Conservation (phyloP, 2,329 filamentous ascomycete species). For the Lomentospora prolificans region DNA sequence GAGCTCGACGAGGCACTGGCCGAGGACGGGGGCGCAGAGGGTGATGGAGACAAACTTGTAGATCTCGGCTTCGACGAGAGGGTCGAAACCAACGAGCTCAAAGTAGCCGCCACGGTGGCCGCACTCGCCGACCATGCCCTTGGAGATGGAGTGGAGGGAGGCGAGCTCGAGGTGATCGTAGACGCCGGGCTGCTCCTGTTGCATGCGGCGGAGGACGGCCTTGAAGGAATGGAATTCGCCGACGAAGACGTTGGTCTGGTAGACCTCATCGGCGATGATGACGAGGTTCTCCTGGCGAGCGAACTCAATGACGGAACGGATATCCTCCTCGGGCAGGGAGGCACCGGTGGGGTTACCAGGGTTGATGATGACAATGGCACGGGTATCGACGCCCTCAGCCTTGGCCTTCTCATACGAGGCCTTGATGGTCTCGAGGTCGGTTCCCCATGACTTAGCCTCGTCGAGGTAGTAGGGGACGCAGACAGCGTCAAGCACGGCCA, state of each 20-base stretch:
- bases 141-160: conserved; percentile 86
- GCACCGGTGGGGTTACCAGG: conserved; percentile 95
- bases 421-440: conserved; percentile 70
- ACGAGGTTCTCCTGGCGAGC: conserved; percentile 79
- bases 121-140: conserved; percentile 98
- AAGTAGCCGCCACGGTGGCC: conserved; percentile 97
- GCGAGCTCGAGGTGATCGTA: conserved; percentile 84
- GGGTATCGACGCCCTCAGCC: conserved; percentile 71
- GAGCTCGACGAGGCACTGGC: conserved; percentile 91
- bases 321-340: conserved; percentile 66
- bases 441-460: conserved; percentile 79
- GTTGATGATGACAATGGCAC: conserved; percentile 95
- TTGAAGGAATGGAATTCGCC: conserved; percentile 97
- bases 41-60: conserved; percentile 99
- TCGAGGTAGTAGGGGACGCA: conserved; percentile 93
- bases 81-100: conserved; percentile 83
- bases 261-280: conserved; percentile 91
- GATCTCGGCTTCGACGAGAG: conserved; percentile 79
- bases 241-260: conserved; percentile 96
- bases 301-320: conserved; percentile 77
- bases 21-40: conserved; percentile 89
- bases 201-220: conserved; percentile 70
- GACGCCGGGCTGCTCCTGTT: conserved; percentile 61
- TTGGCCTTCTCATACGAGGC: conserved; percentile 64
- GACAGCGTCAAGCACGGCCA: conserved; percentile 73